Base-by-base conservation (phyloP, 768 basidiomycete species). In the Phallus indusiatus region DNA sequence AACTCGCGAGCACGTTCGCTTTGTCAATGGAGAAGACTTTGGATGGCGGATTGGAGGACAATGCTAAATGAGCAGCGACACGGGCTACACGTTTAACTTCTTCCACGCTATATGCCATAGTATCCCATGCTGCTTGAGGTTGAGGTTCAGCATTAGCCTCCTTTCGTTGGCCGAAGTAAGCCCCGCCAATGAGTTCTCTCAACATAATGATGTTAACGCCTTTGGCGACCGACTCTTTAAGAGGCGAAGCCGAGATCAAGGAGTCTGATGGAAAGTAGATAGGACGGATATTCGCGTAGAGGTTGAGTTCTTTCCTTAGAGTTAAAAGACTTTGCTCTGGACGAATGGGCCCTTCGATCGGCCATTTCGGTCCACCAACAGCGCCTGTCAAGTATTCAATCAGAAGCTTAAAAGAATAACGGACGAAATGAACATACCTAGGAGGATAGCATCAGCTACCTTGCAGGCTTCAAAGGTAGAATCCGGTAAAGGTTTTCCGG, bases 341-440 rank as follows among this genome's bases (percentile, higher is more conserved):
- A 58, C 96, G 85, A 56, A 97, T 83, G 70, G 87, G 86, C 61
- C 82, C 80, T 59, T 85, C 81, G 2, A 94, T 88, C 52, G 93
- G 94, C 96, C 96, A 99, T 73, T 97, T 97, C 14, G 96, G 96
- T n/a, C 96, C 96, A 60, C 96, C 96, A 64, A 98, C 90, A 18
- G 95, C 87, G 64, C 95, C 95, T 97, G 59, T 1, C 24, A 17
- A n/a, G 20, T 20, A 47, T 35, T 28, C 16, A 35, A 52, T 28
- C 28, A 28, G 14, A 51, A 34, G 36, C 28, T 24, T 35, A 11
- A 54, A 24, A 24, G 20, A 42, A 14, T 22, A 34, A 53, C 1
- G 24, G 12, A 1, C 48, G 11, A 22, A 11, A 17, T 33, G 11
- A 11, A 22, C 79, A 53, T 66, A 93, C 96, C 96, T 83, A 99